Evolutionary conservation across 2,329 filamentous ascomycete genomes (phyloP), one percentile per base, ranked within the genome.

Genomic region (Ascochyta clinopodiicola): DNA sequence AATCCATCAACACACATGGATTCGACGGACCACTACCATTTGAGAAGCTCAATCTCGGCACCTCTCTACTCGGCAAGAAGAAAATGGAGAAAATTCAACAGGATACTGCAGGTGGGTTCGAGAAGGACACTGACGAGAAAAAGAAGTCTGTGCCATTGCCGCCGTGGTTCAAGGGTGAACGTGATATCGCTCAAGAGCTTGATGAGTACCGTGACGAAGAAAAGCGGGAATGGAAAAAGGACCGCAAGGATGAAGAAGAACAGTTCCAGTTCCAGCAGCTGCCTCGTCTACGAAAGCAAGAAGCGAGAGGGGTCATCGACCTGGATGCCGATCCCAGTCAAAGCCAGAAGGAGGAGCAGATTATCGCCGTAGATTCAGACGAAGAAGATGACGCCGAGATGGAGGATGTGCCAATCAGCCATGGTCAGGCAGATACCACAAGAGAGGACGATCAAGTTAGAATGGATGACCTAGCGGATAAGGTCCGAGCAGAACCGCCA

Each of bases 1-100:
- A 13, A 6, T 6, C 32, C 6, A 3, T 68, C 82, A 9, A 86
- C 85, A 44, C 84, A 61, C 81, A 85, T 46, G 77, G 75, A 3
- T 90, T 96, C 68, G 85, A 86, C 61, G 94, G 94, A 0, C 92
- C 93, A 0, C 76, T 99, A 5, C 95, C 95, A 0, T 99, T 99
- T 68, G 92, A 96, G 64, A 94, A 83, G 45, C 77, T 88, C 6
- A 83, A 92, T 69, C 81, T 96, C 1, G 86, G 89, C 39, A 87
- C 85, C 46, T 88, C 85, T 32, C 74, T 79, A 10, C 72, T 79
- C 13, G 80, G 78, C 25, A 82, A 77, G 72, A 83, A 79, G 73
- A 84, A 79, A 64, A 81, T 78, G 78, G 79, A 79, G 67, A 81
- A 75, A 61, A 78, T 78, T 47, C 77, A 84, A 53, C 79, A 83